Percentiles rank a stretch among this genome's conserved stretches.
phyloP scores from a whole-genome alignment of 768 basidiomycete genomes.

The Pleurotus giganteus region DNA sequence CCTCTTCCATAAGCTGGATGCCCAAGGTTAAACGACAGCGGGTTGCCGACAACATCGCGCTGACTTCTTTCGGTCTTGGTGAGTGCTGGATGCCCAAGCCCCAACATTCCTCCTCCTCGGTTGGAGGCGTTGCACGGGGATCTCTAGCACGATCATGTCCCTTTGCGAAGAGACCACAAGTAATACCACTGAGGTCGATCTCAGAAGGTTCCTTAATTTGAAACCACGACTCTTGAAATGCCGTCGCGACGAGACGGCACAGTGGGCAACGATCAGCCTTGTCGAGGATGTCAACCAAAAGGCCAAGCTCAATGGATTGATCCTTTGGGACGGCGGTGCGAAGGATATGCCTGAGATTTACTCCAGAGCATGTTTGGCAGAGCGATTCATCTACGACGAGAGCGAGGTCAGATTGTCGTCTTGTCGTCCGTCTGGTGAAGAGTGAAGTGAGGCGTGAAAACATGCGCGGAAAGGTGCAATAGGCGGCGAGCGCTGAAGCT shows the following conservation, averaged over 20 bases:
- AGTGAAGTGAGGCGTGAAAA: background rate
- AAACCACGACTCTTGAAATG: background rate
- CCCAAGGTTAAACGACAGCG: background rate
- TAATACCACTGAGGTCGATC: background rate
- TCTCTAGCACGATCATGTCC: background rate
- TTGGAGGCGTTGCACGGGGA: background rate
- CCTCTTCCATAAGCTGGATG: background rate
- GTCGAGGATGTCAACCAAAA: background rate
- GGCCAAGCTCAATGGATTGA: background rate
- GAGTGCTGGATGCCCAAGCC: background rate
- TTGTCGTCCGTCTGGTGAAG: background rate
- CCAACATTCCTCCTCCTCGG: background rate
- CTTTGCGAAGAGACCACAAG: background rate
- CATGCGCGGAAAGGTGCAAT: too few relatives aligned
- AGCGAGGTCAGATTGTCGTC: background rate
- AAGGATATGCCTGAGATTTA: background rate
- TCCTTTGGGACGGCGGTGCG: background rate
- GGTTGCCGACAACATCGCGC: background rate
- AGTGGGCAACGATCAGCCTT: background rate
- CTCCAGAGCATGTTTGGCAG: background rate
- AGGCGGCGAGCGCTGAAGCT: too few relatives aligned
- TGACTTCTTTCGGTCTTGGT: background rate
- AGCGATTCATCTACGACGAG: background rate
- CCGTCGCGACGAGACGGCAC: background rate
- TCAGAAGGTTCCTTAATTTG: background rate